A percentile compares a stretch with the other conserved stretches of the same genome.
phyloP scores from a whole-genome alignment of 768 basidiomycete genomes.

The Leccinum longicurvipes region DNA sequence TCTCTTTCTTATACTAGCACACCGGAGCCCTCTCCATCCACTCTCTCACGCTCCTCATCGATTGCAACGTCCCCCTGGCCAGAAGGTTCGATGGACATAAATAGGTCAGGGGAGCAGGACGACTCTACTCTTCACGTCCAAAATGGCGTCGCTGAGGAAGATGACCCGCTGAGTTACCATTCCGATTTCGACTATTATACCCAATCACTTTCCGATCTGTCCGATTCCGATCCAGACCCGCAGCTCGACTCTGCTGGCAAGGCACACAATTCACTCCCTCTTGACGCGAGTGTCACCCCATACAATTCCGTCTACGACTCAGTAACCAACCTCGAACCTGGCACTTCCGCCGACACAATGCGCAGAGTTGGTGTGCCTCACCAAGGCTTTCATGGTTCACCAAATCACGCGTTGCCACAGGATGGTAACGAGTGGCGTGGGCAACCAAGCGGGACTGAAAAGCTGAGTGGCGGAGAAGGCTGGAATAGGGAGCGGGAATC shows the following conservation, averaged over 20 bases:
- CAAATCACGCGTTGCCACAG: slow-evolving; percentile 9
- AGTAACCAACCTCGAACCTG: slow-evolving; percentile 36
- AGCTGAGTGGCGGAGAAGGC: slow-evolving; percentile 15
- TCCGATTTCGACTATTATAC: slow-evolving; percentile 37
- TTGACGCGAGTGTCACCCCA: slow-evolving; percentile 15
- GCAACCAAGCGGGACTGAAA: slow-evolving; percentile 10
- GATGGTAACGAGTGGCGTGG: slow-evolving; percentile 21
- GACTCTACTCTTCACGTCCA: background rate
- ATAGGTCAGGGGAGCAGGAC: slow-evolving; percentile 9
- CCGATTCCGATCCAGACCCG: slow-evolving; percentile 28
- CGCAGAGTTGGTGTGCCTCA: slow-evolving; percentile 1
- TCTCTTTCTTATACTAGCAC: slow-evolving; percentile 32
- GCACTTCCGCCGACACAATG: slow-evolving; percentile 42
- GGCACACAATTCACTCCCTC: slow-evolving; percentile 8
- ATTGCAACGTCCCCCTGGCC: slow-evolving; percentile 33
- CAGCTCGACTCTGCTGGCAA: slow-evolving; percentile 3
- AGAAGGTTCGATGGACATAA: slow-evolving; percentile 17
- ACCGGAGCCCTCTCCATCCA: slow-evolving; percentile 33
- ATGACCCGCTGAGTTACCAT: slow-evolving; percentile 34
- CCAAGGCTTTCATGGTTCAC: slow-evolving; percentile 1
- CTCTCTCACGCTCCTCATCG: slow-evolving; percentile 45
- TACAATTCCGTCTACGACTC: slow-evolving; percentile 21
- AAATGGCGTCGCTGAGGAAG: slow-evolving; percentile 18
- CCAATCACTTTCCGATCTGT: slow-evolving; percentile 29
- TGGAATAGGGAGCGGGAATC: slow-evolving; percentile 7